Percentiles rank a stretch among this genome's conserved stretches.
Evolutionary conservation across 2,329 filamentous ascomycete species (phyloP).

Genomic region (Helminthosporium solani): DNA sequence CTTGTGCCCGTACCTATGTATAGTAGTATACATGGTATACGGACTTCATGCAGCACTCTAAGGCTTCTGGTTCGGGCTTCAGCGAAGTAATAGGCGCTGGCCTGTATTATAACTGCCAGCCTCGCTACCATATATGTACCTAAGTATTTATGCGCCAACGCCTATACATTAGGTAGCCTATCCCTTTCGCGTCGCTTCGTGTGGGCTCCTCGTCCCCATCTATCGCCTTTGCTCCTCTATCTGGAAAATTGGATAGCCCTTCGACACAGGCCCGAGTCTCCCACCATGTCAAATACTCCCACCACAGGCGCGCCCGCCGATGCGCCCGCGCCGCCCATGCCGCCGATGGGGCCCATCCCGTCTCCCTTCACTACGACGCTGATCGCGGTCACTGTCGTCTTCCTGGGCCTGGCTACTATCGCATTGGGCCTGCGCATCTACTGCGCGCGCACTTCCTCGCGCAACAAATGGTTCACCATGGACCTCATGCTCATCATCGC

Average conservation of each 20-base stretch:
- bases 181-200: not conserved
- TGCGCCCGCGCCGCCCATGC: no score
- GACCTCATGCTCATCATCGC: not conserved
- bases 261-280: not conserved
- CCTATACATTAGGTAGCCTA: not conserved
- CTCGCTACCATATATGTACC: not conserved
- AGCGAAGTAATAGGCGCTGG: not conserved
- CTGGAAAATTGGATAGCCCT: not conserved
- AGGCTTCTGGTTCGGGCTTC: not conserved
- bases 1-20: no score
- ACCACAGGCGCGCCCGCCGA: not conserved
- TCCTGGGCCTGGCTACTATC: not conserved
- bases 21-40: no score
- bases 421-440: not conserved
- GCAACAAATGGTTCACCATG: not conserved
- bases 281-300: no score
- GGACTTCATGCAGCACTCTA: not conserved
- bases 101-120: not conserved
- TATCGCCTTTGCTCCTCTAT: not conserved
- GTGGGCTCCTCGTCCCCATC: not conserved
- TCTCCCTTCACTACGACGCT: slow-evolving; percentile 1
- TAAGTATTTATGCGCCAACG: not conserved
- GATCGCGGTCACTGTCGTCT: not conserved
- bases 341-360: not conserved
- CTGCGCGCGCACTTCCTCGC: not conserved